Evolutionary conservation across 148 eudicot species (phyloP), one percentile per base, ranked within the genome.

Genomic region (Rhododendron kiyosumense): DNA sequence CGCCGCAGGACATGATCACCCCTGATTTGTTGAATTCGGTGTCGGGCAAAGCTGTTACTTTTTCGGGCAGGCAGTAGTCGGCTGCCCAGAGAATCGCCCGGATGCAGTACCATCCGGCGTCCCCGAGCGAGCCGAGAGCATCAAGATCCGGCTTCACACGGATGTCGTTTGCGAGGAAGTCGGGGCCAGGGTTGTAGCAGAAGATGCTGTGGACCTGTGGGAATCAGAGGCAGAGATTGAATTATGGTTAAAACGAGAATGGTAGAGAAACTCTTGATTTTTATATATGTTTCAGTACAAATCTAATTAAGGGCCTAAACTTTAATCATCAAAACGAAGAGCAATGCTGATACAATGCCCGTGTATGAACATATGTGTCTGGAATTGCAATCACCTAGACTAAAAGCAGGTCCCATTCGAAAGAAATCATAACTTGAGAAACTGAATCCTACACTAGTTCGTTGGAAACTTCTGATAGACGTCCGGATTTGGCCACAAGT

Each of bases 71-170:
- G 49, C 87, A 8, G 49, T 92, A 92, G 83, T 92, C 81, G 34
- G 89, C 85, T 18, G 88, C 90, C 88, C 85, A 92, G 30, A 90
- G 85, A 85, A 51, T 73, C 79, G 91, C 91, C 38, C 91, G 81
- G 45, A 90, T 89, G 89, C 92, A 90, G 75, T 90, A 90, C 92
- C 94, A 90, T 45, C 94, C 90, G 51, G 26, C 26, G 0, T 92
- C 94, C 7, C 94, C 94, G 0, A 92, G 91, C 8, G 91, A 92
- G 78, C 94, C 92, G 26, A 92, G 92, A 28, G 88, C 87, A 38
- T 92, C 92, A 0, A 92, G 90, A 32, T 90, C 92, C 13, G 94
- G 92, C 81, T 84, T 88, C 36, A 92, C 89, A 0, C 93, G 93
- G 34, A 92, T 92, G 89, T 92, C 89, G 7, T 90, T 90, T 61